Conservation (phyloP, 257 asterid species). For the Verbascum thapsus region DNA sequence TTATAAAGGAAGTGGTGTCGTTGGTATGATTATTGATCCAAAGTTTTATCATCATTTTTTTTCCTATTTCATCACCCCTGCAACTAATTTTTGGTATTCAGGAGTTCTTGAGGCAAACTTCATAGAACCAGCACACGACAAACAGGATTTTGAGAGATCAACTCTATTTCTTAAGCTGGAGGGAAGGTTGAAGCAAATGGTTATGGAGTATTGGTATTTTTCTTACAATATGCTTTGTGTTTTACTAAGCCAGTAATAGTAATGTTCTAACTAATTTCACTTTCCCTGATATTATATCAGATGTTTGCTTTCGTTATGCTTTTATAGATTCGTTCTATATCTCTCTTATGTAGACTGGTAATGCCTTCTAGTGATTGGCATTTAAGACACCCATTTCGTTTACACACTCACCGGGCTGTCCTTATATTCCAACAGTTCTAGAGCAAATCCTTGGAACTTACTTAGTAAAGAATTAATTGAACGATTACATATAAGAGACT, state of each 20-base stretch:
- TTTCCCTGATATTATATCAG: conserved; percentile 26
- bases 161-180: conserved; percentile 68
- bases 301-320: conserved; percentile 2
- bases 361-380: conserved; percentile 7
- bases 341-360: conserved; percentile 11
- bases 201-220: conserved; percentile 74
- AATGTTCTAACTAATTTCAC: conserved; percentile 3
- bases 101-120: conserved; percentile 95
- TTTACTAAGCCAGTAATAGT: not conserved
- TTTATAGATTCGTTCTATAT: conserved; percentile 6
- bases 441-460: conserved; percentile 7
- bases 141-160: conserved; percentile 96
- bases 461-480: conserved; percentile 4
- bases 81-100: conserved; percentile 39
- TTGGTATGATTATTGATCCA: conserved; percentile 55
- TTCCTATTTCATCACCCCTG: conserved; percentile 1
- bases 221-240: conserved; percentile 20
- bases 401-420: conserved; percentile 6
- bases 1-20: conserved; percentile 76
- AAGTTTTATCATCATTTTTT: conserved; percentile 19
- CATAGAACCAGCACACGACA: conserved; percentile 97
- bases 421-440: not conserved
- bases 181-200: conserved; percentile 75
- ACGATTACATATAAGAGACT: not conserved
- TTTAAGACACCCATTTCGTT: not conserved